Evolutionary conservation across 495 filamentous ascomycete species (phyloP).

Genomic region (Annulohypoxylon nitens): DNA sequence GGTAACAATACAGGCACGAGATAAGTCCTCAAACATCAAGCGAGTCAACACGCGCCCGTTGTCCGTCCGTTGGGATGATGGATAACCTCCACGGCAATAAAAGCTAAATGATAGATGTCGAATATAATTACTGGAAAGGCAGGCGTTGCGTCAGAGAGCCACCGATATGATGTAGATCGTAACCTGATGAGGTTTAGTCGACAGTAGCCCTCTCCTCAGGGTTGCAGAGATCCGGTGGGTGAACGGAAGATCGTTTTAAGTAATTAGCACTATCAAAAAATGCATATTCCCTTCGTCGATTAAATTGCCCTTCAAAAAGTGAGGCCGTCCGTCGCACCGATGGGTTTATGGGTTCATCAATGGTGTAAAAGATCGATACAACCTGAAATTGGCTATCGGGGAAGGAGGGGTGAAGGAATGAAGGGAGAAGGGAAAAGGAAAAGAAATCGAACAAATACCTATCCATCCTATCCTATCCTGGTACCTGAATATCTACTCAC

Average conservation of each 20-base stretch:
- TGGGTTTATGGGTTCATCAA: constrained; percentile 6
- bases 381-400: background rate
- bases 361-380: background rate
- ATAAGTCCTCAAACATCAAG: constrained; percentile 18
- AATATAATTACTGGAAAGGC: constrained; percentile 41
- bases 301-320: constrained; percentile 22
- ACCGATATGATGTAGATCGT: constrained; percentile 36
- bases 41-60: constrained; percentile 31
- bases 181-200: constrained; percentile 27
- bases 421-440: background rate
- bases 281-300: constrained; percentile 26
- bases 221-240: constrained; percentile 43
- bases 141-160: constrained; percentile 46
- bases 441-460: constrained; percentile 5
- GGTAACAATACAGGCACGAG: constrained; percentile 7
- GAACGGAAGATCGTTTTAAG: constrained; percentile 41
- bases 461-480: background rate
- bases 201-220: constrained; percentile 38
- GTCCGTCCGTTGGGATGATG: constrained; percentile 17
- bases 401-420: background rate
- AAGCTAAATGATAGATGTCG: constrained; percentile 30
- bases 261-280: constrained; percentile 31
- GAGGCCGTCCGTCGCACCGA: constrained; percentile 12
- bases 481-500: background rate
- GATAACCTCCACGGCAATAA: constrained; percentile 25